Conservation (phyloP, 2,329 filamentous ascomycete species). For the Blastomyces parvus region DNA sequence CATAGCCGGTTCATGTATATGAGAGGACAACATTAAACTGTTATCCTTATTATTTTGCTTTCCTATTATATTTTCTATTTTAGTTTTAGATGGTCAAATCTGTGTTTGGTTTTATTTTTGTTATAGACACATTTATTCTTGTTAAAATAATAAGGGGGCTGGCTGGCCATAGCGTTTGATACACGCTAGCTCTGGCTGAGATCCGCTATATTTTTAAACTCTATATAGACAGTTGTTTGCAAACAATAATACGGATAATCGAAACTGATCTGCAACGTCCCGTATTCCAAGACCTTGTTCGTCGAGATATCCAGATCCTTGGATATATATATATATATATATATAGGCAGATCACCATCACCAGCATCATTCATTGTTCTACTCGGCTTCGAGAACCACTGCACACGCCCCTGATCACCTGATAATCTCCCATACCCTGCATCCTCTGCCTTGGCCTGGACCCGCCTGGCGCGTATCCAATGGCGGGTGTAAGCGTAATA, state of each 20-base stretch:
- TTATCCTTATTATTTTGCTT: not conserved
- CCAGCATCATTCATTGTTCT: not conserved
- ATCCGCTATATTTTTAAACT: too few species aligned
- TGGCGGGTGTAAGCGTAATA: not conserved
- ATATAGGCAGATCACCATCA: not conserved
- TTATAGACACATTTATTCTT: not conserved
- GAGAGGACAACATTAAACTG: not conserved
- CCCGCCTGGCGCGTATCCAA: not conserved
- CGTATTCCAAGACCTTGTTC: too few species aligned
- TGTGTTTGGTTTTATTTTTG: not conserved
- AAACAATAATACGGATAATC: too few species aligned
- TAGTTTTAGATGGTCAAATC: slow-evolving; percentile 2
- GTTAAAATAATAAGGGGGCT: not conserved
- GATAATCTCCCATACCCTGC: not conserved
- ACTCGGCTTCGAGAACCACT: not conserved
- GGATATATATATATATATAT: too few species aligned
- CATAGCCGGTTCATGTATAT: not conserved
- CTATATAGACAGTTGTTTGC: too few species aligned
- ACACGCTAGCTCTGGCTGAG: too few species aligned
- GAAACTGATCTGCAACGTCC: too few species aligned
- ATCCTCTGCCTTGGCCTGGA: too few species aligned
- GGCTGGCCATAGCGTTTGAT: not conserved
- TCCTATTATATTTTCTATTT: not conserved
- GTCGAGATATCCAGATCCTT: too few species aligned
- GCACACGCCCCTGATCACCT: not conserved